phyloP scores from a whole-genome alignment of 148 eudicot species.

The Vaccinium myrtillus region DNA sequence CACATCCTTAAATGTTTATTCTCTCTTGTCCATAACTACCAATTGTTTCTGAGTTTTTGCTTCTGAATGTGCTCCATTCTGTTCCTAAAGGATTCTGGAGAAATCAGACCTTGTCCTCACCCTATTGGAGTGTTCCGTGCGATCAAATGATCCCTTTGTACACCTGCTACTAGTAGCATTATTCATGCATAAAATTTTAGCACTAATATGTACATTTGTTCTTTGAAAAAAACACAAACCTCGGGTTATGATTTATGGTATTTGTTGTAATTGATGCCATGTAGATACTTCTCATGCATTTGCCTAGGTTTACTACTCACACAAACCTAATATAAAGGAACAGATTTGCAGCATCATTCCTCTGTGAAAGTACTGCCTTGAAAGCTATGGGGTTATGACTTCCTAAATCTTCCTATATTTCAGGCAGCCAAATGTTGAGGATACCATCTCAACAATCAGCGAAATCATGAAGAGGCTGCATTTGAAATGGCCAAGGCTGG shows the following conservation, averaged over 20 bases:
- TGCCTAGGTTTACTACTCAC: background rate
- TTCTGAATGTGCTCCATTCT: background rate
- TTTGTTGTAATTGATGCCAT: background rate
- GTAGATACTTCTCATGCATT: background rate
- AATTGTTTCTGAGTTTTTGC: background rate
- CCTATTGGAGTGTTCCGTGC: background rate
- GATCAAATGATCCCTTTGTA: background rate
- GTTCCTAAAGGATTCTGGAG: background rate
- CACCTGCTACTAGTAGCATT: background rate
- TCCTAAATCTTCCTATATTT: background rate
- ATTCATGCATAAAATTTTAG: background rate
- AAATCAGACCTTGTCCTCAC: background rate
- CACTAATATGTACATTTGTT: background rate
- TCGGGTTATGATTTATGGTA: background rate
- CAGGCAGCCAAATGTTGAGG: background rate
- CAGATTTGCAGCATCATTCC: background rate
- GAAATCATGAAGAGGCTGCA: background rate
- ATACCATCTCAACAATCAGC: background rate
- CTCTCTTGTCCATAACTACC: background rate
- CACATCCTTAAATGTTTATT: background rate
- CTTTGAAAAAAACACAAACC: background rate
- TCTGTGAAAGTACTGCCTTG: background rate
- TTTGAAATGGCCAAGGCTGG: constrained; percentile 1
- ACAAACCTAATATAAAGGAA: background rate
- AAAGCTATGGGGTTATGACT: background rate